Percentiles rank a stretch among this genome's conserved stretches.
These are phyloP conservation scores for Salix caprea DNA, from an alignment of 345 rosid species.

Conservation along the genomic window DNA sequence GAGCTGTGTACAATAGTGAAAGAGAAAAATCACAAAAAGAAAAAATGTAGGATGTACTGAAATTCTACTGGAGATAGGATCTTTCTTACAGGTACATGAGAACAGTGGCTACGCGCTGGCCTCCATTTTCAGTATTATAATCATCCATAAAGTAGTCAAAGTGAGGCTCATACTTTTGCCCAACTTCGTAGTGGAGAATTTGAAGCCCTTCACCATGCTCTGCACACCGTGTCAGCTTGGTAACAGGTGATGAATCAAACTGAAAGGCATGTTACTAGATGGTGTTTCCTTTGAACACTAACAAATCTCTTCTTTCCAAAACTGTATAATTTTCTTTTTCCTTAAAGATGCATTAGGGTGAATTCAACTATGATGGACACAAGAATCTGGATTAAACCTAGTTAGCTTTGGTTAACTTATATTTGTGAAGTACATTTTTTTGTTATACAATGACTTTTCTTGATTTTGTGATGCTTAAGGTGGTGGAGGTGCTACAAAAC, in stretches of 20 bases:
- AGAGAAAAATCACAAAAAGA: slow-evolving; percentile 1
- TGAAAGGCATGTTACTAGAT: neutral
- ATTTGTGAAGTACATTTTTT: neutral
- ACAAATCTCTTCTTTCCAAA: neutral
- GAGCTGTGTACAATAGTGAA: slow-evolving; percentile 51
- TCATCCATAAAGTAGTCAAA: slow-evolving; percentile 86
- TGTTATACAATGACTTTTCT: neutral
- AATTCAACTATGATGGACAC: neutral
- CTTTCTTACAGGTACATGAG: slow-evolving; percentile 91
- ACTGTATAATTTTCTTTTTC: neutral
- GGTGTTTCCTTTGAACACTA: neutral
- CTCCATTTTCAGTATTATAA: slow-evolving; percentile 81
- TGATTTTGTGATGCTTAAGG: neutral
- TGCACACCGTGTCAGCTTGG: slow-evolving; percentile 28
- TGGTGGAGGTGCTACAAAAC: neutral
- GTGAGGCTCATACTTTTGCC: slow-evolving; percentile 94
- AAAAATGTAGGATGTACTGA: slow-evolving; percentile 8
- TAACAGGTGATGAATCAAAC: neutral
- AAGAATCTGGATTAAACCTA: neutral
- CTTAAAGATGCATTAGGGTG: neutral
- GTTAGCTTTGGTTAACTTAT: neutral
- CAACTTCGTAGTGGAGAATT: slow-evolving; percentile 87
- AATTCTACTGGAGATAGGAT: neutral
- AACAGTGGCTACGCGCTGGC: slow-evolving; percentile 90
- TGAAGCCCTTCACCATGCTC: slow-evolving; percentile 97